Evolutionary conservation across 768 basidiomycete genomes (phyloP), one percentile per base, ranked within the genome.

Genomic region (Collybia sordida): DNA sequence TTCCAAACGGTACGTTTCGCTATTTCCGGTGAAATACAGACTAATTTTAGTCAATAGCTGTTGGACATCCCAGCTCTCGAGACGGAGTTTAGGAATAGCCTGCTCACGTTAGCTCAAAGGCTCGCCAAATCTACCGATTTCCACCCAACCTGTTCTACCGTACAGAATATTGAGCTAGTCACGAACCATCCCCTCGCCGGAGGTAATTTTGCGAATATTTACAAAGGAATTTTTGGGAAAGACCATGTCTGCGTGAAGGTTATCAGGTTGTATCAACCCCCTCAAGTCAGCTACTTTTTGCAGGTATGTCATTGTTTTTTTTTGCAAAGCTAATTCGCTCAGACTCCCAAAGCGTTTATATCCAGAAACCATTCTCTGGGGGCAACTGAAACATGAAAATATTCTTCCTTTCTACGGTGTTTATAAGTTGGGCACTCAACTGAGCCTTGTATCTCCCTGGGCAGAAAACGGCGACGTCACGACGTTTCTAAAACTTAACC

Each of bases 361-460:
- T 7, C 36, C 23, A 5, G 56, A 55, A 31, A 53, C 45, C 21
- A 55, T 60, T 6, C 27, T 47, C 14, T 70, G 64, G 69, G 59
- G 61, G 23, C 67, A 70, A 44, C 51, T 70, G 15, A 60, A 60
- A 0, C 66, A 68, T 52, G 60, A 54, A 18, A 65, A 67, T 42
- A 48, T 67, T 12, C 51, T 69, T n/a, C 68, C 67, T 6, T 66
- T 69, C 37, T 63, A 64, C 21, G 68, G 68, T 2, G 35, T 64
- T 19, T 62, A 57, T 49, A 53, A 54, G 38, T 40, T 61, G 6
- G 51, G 54, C 22, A 35, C 45, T n/a, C 51, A 62, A 45, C 23
- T 65, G 21, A 56, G 60, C 24, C 59, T 77, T 14, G 64, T 75
- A 37, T 73, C 73, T 4, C 73, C 38, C n/a, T 57, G 52, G 56